Evolutionary conservation across 352 stramenopile genomes (phyloP), one percentile per base, ranked within the genome.

Genomic region (Phytophthora hybrid): DNA sequence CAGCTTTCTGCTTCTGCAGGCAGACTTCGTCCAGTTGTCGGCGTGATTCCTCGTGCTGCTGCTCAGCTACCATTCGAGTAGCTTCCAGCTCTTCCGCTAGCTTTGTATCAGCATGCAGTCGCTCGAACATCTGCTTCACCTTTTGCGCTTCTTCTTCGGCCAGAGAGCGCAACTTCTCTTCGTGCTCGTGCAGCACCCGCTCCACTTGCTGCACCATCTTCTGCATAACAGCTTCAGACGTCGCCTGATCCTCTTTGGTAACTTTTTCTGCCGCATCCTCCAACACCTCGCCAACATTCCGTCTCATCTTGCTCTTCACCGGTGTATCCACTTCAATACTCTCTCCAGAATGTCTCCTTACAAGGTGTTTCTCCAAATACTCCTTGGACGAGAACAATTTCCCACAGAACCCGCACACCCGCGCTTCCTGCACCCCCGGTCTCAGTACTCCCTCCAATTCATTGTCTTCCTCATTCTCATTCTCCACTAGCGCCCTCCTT

Each of bases 351-450:
- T 94, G 88, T 16, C 88, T 69, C 21, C 88, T 64, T 29, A 81
- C 52, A n/a, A 82, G 57, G 63, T 94, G 88, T n/a, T 90, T 89
- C 4, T 89, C 78, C 19, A 94, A 69, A 71, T 84, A 94, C 29
- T 76, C 70, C 16, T 72, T 51, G 1, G 88, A 90, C 19, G 83
- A 89, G 31, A 94, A 94, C 57, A 93, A 63, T 59, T 93, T 92
- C 1, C 85, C 88, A 64, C 85, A 94, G 37, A 82, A 80, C 18
- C 66, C 71, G 76, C 85, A 94, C 9, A 89, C 74, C 0, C 81
- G 78, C 21, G 79, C 84, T 72, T 91, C 77, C 34, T 89, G 66
- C 31, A 85, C 64, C 1, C 19, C n/a, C n/a, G 59, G n/a, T 55
- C 58, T 63, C 18, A 66, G 11, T 3, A 29, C 16, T 8, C 59